Evolutionary conservation across 2,329 filamentous ascomycete genomes (phyloP), one percentile per base, ranked within the genome.

Genomic region (Diaporthe longicolla): DNA sequence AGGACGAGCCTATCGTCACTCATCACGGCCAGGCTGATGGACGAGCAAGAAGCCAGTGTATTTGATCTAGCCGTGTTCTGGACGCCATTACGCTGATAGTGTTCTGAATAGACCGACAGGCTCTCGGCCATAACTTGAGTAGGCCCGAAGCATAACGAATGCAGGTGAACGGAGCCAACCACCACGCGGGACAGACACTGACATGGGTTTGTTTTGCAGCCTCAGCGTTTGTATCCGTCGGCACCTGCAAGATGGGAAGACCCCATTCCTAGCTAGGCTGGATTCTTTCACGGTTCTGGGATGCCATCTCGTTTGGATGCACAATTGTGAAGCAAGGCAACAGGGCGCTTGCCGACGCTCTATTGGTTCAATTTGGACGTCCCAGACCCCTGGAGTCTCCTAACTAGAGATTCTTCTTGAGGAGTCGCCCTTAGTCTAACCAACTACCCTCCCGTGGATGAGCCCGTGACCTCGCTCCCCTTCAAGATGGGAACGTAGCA

Each of bases 1-100:
- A 40, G 37, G 37, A 73, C 52, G 58, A 58, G 50, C 58, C 76
- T 74, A 29, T 63, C 73, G 52, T 76, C 72, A 8, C 58, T 69
- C 1, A 76, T n/a, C 10, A 75, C 52, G 40, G 73, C 73, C 6
- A 75, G 65, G 8, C 21, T 71, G 15, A 73, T 65, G 29, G 43
- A 54, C 71, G 19, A 66, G 32, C 29, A 72, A 72, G 35, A 74
- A 24, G 4, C 37, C 6, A 32, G 26, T 70, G 45, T 43, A 45
- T 54, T 75, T 58, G 13, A 13, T 7, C 17, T 19, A 4, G 69
- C 26, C 15, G 7, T 58, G 35, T 76, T 74, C 17, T 26, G 24
- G 29, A 71, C 29, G 35, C 32, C 52, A 72, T 37, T 15, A 21
- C 32, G 10, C n/a, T 19, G 48, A 17, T 8, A 59, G 48, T 17